Evolutionary conservation across 106 monocot genomes (phyloP), one percentile per base, ranked within the genome.

Genomic region (Dioscorea zingiberensis): DNA sequence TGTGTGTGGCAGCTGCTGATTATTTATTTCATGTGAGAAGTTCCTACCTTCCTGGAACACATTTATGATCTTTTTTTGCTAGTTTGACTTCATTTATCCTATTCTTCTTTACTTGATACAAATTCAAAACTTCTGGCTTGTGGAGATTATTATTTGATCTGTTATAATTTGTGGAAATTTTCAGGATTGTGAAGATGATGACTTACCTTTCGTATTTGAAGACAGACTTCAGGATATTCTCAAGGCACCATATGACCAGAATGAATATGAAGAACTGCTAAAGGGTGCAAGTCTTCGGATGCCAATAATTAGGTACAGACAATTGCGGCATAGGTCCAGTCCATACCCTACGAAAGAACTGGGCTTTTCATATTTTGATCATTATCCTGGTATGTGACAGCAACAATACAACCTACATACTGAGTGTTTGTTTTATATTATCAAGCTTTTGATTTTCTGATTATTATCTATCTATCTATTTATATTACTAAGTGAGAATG

Each of bases 321-420:
- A 83, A 25, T 46, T 77, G 46, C 77, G 82, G 16, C 18, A 58
- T 13, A 55, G 18, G n/a, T 48, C 54, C 21, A 54, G 44, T 54
- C 25, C 60, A 13, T 77, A 69, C 29, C 2, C 21, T 14, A 74
- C 77, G 28, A 47, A 69, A 4, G 69, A 74, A 14, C 26, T 59
- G 54, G 69, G 77, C 3, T 48, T 32, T 16, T 77, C 82, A 29
- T 83, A 73, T 51, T 59, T 83, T 27, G 77, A 83, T 70, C 54
- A 57, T 49, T 66, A 82, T 46, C 73, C 82, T 44, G 82, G 82
- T 82, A 64, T 27, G 59, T 58, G 19, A 23, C 1, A 12, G 51
- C 18, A 51, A 38, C 10, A 10, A 38, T 38, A 10, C 38, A 10
- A 38, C n/a, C n/a, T n/a, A n/a, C n/a, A n/a, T n/a, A n/a, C n/a